Base-by-base conservation (phyloP, 2,329 filamentous ascomycete genomes). In the Fusarium luffae region DNA sequence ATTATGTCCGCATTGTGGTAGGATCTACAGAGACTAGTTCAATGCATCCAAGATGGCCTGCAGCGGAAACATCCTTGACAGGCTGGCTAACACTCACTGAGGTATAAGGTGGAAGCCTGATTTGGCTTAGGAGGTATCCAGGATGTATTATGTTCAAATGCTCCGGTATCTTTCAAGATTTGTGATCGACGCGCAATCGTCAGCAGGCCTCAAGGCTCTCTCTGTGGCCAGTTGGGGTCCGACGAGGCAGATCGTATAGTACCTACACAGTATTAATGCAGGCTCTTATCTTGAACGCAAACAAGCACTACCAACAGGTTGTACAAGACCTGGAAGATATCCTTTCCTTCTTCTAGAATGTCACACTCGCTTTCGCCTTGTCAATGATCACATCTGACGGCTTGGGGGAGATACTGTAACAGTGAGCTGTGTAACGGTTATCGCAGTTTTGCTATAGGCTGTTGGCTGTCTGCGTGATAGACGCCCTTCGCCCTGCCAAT, bases 271-370 rank as follows among this genome's bases (percentile, higher is more conserved):
- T 19, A 16, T 32, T 12, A 25, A 51, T 27, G 23, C n/a, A 12
- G 25, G 27, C 16, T 25, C 34, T 41, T 28, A n/a, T 23, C 25
- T 21, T 21, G 7, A 19, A 25, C n/a, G 21, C 30, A 32, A 25
- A 23, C 18, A 48, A 42, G 27, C 40, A 30, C 23, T 27, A 41
- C 25, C 23, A 51, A 51, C 34, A 18, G 42, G 23, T 28, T 37
- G 44, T 27, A 50, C 30, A 51, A 43, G 34, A 48, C 28, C 27
- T 34, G 44, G 23, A 18, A 43, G 52, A 23, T 25, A 34, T 59
- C 63, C 23, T 43, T 13, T 27, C 25, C 37, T 40, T 19, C 47
- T 66, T 66, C 63, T 48, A 49, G 63, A 66, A 66, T 48, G 54
- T 60, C n/a, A 47, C 30, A 66, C 54, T 47, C 27, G n/a, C 32